Conservation (phyloP, 768 basidiomycete genomes). For the Chalciporus chontae region DNA sequence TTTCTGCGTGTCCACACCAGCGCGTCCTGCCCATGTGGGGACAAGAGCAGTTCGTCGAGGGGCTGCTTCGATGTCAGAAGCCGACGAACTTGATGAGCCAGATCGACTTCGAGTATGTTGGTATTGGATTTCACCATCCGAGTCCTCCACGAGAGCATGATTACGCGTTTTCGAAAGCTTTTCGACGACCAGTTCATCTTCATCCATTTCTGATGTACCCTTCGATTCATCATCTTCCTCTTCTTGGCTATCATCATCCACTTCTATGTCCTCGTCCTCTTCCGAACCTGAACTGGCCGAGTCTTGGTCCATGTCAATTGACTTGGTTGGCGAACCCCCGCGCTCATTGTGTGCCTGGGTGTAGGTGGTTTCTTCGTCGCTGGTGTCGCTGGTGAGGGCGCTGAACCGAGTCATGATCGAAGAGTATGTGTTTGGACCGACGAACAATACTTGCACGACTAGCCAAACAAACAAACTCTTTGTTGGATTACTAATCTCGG, state of each 20-base stretch:
- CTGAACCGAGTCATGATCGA: conserved; percentile 63
- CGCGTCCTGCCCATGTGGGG: conserved; percentile 68
- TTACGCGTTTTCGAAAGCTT: conserved; percentile 33
- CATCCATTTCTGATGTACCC: conserved; percentile 46
- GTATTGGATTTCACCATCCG: conserved; percentile 52
- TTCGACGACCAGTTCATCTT: conserved; percentile 42
- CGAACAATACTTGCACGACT: conserved; percentile 18
- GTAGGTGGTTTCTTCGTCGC: conserved; percentile 43
- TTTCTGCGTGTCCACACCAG: conserved; percentile 81
- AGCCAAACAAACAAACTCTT: conserved; percentile 30
- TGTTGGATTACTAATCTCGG: not conserved
- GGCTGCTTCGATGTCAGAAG: conserved; percentile 16
- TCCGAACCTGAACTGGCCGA: conserved; percentile 26
- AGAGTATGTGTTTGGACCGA: conserved; percentile 3
- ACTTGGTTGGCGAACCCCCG: conserved; percentile 18
- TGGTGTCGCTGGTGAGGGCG: conserved; percentile 56
- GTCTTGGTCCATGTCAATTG: conserved; percentile 31
- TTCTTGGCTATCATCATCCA: conserved; percentile 36
- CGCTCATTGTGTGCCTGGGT: conserved; percentile 16
- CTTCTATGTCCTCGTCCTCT: conserved; percentile 24
- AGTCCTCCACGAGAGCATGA: conserved; percentile 49
- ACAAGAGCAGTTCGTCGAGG: conserved; percentile 41
- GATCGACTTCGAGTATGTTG: conserved; percentile 37
- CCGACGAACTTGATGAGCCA: conserved; percentile 25
- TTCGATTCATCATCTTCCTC: conserved; percentile 38